Evolutionary conservation across 163 green algal genomes (phyloP).

Genomic region (Coccomyxa subellipsoidea): DNA sequence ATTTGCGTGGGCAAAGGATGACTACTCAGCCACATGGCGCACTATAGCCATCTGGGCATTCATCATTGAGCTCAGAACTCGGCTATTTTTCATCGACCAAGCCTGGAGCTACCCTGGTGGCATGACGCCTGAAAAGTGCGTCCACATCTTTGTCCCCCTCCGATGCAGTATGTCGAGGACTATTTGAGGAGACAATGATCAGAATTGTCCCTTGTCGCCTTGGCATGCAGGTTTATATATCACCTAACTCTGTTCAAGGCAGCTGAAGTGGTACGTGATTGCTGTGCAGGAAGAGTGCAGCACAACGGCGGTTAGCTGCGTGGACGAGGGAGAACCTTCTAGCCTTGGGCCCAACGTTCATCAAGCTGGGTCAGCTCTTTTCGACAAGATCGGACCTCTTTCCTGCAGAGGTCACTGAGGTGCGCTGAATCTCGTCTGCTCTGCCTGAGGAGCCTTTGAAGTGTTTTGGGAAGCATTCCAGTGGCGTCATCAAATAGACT

Average conservation of each 20-base stretch:
- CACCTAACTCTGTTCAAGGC: too few relatives aligned
- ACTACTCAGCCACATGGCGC: conserved; percentile 52
- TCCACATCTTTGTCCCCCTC: not conserved
- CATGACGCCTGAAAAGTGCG: conserved; percentile 58
- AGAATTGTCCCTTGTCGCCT: too few relatives aligned
- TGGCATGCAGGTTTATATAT: too few relatives aligned
- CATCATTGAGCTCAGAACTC: conserved; percentile 56
- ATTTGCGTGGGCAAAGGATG: conserved; percentile 49
- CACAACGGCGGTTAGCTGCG: conserved; percentile 48
- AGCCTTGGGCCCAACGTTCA: conserved; percentile 79
- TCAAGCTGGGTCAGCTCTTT: conserved; percentile 80
- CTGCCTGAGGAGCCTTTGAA: not conserved
- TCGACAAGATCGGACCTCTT: conserved; percentile 80
- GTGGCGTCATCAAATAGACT: not conserved
- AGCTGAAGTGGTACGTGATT: not conserved
- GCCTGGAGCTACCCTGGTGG: conserved; percentile 77
- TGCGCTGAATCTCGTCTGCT: not conserved
- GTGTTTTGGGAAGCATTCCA: too few relatives aligned
- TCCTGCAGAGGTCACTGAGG: conserved; percentile 70
- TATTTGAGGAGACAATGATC: too few relatives aligned
- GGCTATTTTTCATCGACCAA: conserved; percentile 69
- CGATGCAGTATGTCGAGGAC: too few relatives aligned
- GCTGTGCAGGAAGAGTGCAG: conserved; percentile 22
- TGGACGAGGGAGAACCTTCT: conserved; percentile 79
- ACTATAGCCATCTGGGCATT: conserved; percentile 71